Percentiles rank a stretch among this genome's conserved stretches.
These are phyloP conservation scores for Saturnispora besseyi DNA, from an alignment of 805 yeast species.

Conservation along the genomic window DNA sequence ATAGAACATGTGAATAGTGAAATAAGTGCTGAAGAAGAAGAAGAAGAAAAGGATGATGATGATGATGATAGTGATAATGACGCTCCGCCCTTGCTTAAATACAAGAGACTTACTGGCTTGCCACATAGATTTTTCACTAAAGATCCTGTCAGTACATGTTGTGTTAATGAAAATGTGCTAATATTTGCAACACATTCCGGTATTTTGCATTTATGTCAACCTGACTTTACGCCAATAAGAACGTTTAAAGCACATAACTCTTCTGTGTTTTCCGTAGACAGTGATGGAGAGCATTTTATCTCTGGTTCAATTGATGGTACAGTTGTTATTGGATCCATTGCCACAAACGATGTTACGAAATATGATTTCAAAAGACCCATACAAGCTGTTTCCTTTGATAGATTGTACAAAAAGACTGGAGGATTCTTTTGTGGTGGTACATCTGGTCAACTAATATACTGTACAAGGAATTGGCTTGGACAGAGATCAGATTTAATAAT, in stretches of 20 bases:
- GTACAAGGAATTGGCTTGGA: constrained; percentile 83
- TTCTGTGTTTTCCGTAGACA: constrained; percentile 62
- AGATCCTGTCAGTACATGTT: constrained; percentile 72
- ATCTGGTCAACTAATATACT: constrained; percentile 69
- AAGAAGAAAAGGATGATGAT: constrained; percentile 3
- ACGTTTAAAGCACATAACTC: constrained; percentile 82
- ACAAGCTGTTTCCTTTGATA: constrained; percentile 76
- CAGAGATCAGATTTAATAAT: constrained; percentile 60
- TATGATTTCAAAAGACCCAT: constrained; percentile 83
- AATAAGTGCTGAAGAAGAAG: not conserved
- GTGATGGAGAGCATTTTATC: constrained; percentile 69
- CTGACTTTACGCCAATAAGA: constrained; percentile 52
- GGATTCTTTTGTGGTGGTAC: constrained; percentile 84
- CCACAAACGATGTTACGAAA: constrained; percentile 53
- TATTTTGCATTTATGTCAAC: constrained; percentile 53
- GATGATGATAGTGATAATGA: constrained; percentile 31
- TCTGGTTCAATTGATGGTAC: constrained; percentile 94
- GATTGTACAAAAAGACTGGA: constrained; percentile 50
- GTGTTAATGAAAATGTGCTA: constrained; percentile 49
- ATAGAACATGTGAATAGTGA: not conserved
- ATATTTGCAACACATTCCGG: constrained; percentile 91
- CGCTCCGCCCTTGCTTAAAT: constrained; percentile 67
- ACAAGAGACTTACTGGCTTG: constrained; percentile 56
- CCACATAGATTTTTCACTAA: constrained; percentile 63
- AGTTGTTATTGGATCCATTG: constrained; percentile 66